Conservation (phyloP, 192 early-diverging fungal genomes). For the Coemansia sp. region DNA sequence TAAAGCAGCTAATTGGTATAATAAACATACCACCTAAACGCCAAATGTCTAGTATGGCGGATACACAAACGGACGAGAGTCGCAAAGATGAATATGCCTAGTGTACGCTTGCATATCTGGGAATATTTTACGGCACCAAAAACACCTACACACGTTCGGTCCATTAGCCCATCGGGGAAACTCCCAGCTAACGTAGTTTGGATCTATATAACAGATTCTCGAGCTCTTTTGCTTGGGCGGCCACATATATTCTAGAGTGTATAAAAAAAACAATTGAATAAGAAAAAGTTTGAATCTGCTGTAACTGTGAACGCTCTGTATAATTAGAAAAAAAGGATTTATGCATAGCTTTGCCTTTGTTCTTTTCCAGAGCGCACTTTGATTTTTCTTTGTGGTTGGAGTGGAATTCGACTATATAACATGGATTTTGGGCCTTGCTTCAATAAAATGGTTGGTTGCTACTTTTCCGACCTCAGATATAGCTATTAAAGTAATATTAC, state of each 20-base stretch:
- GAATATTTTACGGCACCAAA: conserved; percentile 27
- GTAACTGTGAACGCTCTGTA: neutral
- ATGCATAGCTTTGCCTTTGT: neutral
- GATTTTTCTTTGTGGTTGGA: too few species aligned
- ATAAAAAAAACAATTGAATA: neutral
- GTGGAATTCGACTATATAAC: too few species aligned
- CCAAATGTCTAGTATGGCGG: conserved; percentile 30
- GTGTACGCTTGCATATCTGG: conserved; percentile 16
- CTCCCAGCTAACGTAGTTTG: conserved; percentile 14
- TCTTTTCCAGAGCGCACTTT: neutral
- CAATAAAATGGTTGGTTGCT: too few species aligned
- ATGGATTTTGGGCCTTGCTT: too few species aligned
- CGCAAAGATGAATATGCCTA: conserved; percentile 21
- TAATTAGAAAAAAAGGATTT: neutral
- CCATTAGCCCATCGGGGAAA: conserved; percentile 13
- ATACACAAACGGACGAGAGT: conserved; percentile 26
- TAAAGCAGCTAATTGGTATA: too few species aligned
- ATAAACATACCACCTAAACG: too few species aligned
- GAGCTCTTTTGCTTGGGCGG: conserved; percentile 19
- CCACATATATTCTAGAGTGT: neutral
- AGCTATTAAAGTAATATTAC: too few species aligned
- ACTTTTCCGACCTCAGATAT: too few species aligned
- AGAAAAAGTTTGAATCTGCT: neutral
- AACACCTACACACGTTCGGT: conserved; percentile 22
- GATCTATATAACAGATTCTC: conserved; percentile 13